Evolutionary conservation across 1,284 basidiomycete species (phyloP).

Genomic region (Schizophyllum commune): DNA sequence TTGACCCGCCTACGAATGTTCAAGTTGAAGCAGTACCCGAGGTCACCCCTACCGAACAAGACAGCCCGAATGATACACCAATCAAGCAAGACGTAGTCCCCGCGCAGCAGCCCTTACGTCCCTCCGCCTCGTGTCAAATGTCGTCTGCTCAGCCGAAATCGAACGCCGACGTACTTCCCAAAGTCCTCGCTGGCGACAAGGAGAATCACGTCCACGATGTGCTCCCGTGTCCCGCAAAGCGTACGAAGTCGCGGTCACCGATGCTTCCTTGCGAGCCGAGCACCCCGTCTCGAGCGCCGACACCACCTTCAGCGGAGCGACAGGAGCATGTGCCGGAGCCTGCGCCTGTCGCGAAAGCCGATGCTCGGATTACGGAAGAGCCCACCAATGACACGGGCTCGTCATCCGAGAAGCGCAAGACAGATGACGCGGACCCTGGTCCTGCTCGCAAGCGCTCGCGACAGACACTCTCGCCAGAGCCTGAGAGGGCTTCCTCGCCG

Average conservation of each 20-base stretch:
- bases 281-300: neutral
- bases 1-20: neutral
- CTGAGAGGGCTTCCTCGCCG: neutral
- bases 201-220: neutral
- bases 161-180: neutral
- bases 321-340: neutral
- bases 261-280: neutral
- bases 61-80: neutral
- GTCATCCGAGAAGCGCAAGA: neutral
- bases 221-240: neutral
- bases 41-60: neutral
- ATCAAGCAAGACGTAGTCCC: neutral
- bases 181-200: neutral
- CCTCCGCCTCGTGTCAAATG: neutral
- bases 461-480: neutral
- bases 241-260: neutral
- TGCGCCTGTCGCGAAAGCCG: neutral
- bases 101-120: neutral
- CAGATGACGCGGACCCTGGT: neutral
- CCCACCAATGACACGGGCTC: neutral
- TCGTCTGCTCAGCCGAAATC: neutral
- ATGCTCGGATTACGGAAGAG: neutral
- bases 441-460: neutral
- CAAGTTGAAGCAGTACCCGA: neutral
- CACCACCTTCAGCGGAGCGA: neutral